Conservation (phyloP, 805 yeast species). For the Teunomyces panamensis region DNA sequence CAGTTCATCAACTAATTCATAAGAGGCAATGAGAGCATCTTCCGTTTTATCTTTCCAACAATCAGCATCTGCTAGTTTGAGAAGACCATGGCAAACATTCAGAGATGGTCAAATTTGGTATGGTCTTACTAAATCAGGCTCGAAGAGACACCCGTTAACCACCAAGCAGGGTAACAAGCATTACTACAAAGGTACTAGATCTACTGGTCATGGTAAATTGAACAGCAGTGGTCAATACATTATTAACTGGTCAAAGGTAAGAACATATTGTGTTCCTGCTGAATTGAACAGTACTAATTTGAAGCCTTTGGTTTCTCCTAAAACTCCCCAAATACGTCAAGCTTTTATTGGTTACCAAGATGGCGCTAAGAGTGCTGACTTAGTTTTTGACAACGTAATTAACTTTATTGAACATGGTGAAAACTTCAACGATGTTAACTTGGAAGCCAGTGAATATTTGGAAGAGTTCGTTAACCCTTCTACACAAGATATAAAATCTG, state of each 20-base stretch:
- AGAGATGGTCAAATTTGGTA: constrained; percentile 82
- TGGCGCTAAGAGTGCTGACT: constrained; percentile 71
- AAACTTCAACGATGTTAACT: constrained; percentile 38
- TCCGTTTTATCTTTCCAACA: constrained; percentile 40
- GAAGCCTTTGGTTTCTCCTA: constrained; percentile 75
- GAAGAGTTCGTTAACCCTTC: constrained; percentile 37
- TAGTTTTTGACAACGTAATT: constrained; percentile 67
- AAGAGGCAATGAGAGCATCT: constrained; percentile 47
- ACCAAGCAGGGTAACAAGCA: constrained; percentile 94
- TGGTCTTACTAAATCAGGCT: constrained; percentile 74
- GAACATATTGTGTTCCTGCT: constrained; percentile 85
- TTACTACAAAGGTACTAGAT: constrained; percentile 93
- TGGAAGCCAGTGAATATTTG: constrained; percentile 31
- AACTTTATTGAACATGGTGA: constrained; percentile 77
- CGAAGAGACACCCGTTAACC: constrained; percentile 78
- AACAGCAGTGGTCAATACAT: constrained; percentile 72
- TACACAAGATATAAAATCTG: constrained; percentile 10
- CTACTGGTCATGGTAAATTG: constrained; percentile 86
- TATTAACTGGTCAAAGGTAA: constrained; percentile 79
- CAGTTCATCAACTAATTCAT: neutral
- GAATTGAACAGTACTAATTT: constrained; percentile 38
- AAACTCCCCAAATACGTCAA: constrained; percentile 68
- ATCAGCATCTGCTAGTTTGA: constrained; percentile 42
- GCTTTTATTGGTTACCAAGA: constrained; percentile 64
- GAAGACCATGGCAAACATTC: constrained; percentile 87